Base-by-base conservation (phyloP, 805 yeast species). In the Sugiyamaella marilandica region DNA sequence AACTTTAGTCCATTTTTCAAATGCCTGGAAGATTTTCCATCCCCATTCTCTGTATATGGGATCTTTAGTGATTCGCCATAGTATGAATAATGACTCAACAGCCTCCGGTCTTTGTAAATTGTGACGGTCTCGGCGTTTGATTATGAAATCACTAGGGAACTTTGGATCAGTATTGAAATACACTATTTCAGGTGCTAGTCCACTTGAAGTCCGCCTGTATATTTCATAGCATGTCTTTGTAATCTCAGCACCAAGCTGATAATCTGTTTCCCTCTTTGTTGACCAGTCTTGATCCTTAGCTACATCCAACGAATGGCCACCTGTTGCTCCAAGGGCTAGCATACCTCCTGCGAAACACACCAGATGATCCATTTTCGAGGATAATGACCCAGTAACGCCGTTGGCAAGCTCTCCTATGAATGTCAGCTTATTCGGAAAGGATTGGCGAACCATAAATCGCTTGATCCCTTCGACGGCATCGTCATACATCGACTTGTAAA, bases 21-120 rank as follows among this genome's bases (percentile, higher is more conserved):
- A 89, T 56, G 78, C 81, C 63, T 81, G 74, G 70, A 90, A 87
- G 33, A 91, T 87, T 64, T 86, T 87, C 77, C 85, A 86, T 9
- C 97, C 97, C 90, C 95, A 89, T 63, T 83, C 78, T 61, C 97
- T 79, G 67, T 88, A 90, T 62, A 84, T 84, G 34, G 79, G 80
- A 63, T 90, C 94, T 26, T 84, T 83, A 0, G 96, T 87, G 59
- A 89, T 74, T 59, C 90, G 81, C 71, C 83, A 91, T 57, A 91
- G 71, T 59, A 85, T 78, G 74, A 84, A 91, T 41, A 91, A 73
- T 1, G 95, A 84, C 70, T 91, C 97, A 1, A 90, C 95, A 1
- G 97, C 88, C 68, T 91, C 97, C 0, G 97, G 97, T 59, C 97
- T 77, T 71, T 90, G 97, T 56, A 91, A 72, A 67, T 89, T 89